A percentile compares a stretch with the other conserved stretches of the same genome.
phyloP scores from a whole-genome alignment of 768 basidiomycete species.

The Naematelia encephala region DNA sequence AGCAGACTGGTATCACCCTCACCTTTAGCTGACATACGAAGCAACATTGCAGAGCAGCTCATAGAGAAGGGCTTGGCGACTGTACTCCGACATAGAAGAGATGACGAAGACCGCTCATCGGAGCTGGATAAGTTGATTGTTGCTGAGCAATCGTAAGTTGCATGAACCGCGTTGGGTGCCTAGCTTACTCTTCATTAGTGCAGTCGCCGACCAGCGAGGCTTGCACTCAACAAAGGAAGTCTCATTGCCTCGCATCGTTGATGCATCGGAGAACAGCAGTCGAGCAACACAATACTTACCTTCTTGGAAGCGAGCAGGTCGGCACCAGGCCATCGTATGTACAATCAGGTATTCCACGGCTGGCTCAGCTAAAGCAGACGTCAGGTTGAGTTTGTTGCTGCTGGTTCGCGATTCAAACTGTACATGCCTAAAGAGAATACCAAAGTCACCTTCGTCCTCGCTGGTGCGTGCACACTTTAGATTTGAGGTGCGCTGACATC shows the following conservation, averaged over 20 bases:
- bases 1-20: slow-evolving; percentile 44
- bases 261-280: slow-evolving; percentile 78
- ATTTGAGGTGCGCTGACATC: too few species aligned
- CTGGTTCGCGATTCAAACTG: slow-evolving; percentile 95
- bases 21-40: slow-evolving; percentile 45
- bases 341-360: neutral
- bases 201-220: slow-evolving; percentile 70
- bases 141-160: slow-evolving; percentile 80
- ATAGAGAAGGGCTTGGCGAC: slow-evolving; percentile 89
- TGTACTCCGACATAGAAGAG: slow-evolving; percentile 84
- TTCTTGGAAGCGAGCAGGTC: slow-evolving; percentile 83
- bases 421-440: slow-evolving; percentile 88
- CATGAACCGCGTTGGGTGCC: too few species aligned
- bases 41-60: slow-evolving; percentile 87
- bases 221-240: slow-evolving; percentile 91
- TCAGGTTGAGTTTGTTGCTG: slow-evolving; percentile 81
- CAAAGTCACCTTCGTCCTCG: slow-evolving; percentile 84
- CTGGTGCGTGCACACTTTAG: slow-evolving; percentile 56
- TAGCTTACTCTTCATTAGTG: slow-evolving; percentile 56
- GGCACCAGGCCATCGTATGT: slow-evolving; percentile 65
- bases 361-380: neutral
- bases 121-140: slow-evolving; percentile 95
- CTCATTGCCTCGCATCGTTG: slow-evolving; percentile 71
- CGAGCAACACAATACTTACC: slow-evolving; percentile 85
- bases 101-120: slow-evolving; percentile 92